Conservation (phyloP, 1,284 basidiomycete species). For the Ceratobasidium sp. region DNA sequence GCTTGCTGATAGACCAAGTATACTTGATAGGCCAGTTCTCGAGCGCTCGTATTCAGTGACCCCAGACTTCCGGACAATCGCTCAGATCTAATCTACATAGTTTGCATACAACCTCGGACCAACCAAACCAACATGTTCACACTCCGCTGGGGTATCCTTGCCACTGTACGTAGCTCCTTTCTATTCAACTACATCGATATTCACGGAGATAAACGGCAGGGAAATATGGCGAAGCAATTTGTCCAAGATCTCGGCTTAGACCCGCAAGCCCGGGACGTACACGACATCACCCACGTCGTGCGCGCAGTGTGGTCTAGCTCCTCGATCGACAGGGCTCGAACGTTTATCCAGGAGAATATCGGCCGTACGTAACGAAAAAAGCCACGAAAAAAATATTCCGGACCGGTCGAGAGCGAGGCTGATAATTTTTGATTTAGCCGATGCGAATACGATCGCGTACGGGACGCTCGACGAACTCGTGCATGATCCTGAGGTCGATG, state of each 20-base stretch:
- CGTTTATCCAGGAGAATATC: slow-evolving; percentile 53
- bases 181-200: not conserved
- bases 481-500: slow-evolving; percentile 53
- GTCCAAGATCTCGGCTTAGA: slow-evolving; percentile 44
- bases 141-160: slow-evolving; percentile 43
- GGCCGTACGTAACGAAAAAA: slow-evolving; percentile 21
- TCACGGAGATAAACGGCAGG: slow-evolving; percentile 12
- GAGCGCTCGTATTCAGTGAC: too few species aligned
- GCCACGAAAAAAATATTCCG: too few species aligned
- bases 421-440: not conserved
- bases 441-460: slow-evolving; percentile 46
- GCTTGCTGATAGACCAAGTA: too few species aligned
- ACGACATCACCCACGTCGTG: slow-evolving; percentile 56
- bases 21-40: too few species aligned
- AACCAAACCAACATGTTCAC: slow-evolving; percentile 26
- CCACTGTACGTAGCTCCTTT: slow-evolving; percentile 34
- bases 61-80: too few species aligned
- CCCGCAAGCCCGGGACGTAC: slow-evolving; percentile 48
- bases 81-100: too few species aligned
- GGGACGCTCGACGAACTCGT: slow-evolving; percentile 58
- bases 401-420: too few species aligned
- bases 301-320: slow-evolving; percentile 55
- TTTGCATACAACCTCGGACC: too few species aligned
- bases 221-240: slow-evolving; percentile 44
- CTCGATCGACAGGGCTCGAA: slow-evolving; percentile 52